phyloP scores from a whole-genome alignment of 129 eudicot species.

The Flaveria ramosissima region DNA sequence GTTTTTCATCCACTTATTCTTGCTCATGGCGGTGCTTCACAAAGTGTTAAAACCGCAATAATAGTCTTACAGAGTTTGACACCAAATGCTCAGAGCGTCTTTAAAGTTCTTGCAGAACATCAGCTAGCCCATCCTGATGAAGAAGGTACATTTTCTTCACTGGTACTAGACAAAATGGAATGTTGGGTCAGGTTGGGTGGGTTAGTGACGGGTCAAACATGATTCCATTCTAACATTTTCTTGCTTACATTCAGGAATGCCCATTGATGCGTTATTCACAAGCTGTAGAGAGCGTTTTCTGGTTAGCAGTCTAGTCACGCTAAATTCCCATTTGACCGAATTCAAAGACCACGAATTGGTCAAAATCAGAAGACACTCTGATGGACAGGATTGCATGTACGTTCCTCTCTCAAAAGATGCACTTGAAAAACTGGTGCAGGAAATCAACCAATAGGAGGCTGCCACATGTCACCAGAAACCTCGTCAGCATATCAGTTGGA shows the following conservation, averaged over 20 bases:
- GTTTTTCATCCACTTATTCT: slow-evolving; percentile 81
- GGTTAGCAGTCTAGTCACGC: slow-evolving; percentile 86
- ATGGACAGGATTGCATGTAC: slow-evolving; percentile 86
- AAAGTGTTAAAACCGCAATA: slow-evolving; percentile 86
- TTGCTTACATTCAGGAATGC: slow-evolving; percentile 59
- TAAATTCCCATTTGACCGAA: slow-evolving; percentile 81
- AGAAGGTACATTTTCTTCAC: slow-evolving; percentile 61
- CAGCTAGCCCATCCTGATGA: slow-evolving; percentile 87
- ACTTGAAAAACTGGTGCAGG: slow-evolving; percentile 70
- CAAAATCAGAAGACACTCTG: slow-evolving; percentile 67
- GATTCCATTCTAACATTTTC: neutral
- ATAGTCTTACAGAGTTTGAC: slow-evolving; percentile 94
- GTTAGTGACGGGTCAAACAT: neutral
- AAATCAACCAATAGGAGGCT: slow-evolving; percentile 55
- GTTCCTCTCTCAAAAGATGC: slow-evolving; percentile 83
- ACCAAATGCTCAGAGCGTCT: slow-evolving; percentile 93
- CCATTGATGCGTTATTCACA: slow-evolving; percentile 64
- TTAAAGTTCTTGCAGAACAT: slow-evolving; percentile 88
- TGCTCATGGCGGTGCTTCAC: slow-evolving; percentile 72
- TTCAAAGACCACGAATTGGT: slow-evolving; percentile 55
- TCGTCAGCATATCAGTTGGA: neutral
- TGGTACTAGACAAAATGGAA: neutral
- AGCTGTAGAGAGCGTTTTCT: slow-evolving; percentile 86
- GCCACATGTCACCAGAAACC: slow-evolving; percentile 5
- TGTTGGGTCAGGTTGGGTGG: slow-evolving; percentile 12